Evolutionary conservation across 129 eudicot genomes (phyloP).

Genomic region (Calendula officinalis): DNA sequence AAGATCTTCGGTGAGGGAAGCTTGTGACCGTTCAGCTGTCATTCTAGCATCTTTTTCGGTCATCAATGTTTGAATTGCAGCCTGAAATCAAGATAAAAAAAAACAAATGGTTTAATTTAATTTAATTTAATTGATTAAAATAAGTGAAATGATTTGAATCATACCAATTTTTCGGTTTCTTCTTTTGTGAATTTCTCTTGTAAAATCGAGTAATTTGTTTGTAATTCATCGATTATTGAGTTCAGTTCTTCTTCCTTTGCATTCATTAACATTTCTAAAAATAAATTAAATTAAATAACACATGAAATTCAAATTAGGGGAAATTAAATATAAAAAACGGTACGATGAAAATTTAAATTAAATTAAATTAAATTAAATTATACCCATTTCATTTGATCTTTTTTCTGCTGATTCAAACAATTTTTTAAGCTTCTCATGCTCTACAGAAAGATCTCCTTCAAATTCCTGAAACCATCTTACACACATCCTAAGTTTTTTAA

Average conservation of each 20-base stretch:
- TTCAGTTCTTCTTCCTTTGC: conserved; percentile 83
- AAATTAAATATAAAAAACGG: not conserved
- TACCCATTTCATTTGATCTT: conserved; percentile 83
- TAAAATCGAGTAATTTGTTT: conserved; percentile 40
- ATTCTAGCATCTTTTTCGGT: conserved; percentile 71
- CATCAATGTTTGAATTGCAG: conserved; percentile 57
- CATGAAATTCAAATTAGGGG: not conserved
- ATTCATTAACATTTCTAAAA: conserved; percentile 62
- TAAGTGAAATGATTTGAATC: not conserved
- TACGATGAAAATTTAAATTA: not conserved
- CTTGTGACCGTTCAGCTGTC: conserved; percentile 62
- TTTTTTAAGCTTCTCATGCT: conserved; percentile 60
- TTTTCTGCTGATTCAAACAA: conserved; percentile 68
- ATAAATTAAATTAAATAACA: not conserved
- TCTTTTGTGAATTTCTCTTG: conserved; percentile 67
- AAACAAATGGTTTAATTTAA: not conserved
- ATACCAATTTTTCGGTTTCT: conserved; percentile 78
- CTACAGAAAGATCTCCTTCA: conserved; percentile 51
- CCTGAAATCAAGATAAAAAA: conserved; percentile 43
- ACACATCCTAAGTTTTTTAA: conserved; percentile 72
- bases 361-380: not conserved
- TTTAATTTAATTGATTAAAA: not conserved
- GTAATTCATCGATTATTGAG: conserved; percentile 62
- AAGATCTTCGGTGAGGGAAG: conserved; percentile 72
- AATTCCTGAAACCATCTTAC: conserved; percentile 78